Percentiles rank a stretch among this genome's conserved stretches.
Evolutionary conservation across 1,284 basidiomycete genomes (phyloP).

Genomic region (Dichomitus squalens): DNA sequence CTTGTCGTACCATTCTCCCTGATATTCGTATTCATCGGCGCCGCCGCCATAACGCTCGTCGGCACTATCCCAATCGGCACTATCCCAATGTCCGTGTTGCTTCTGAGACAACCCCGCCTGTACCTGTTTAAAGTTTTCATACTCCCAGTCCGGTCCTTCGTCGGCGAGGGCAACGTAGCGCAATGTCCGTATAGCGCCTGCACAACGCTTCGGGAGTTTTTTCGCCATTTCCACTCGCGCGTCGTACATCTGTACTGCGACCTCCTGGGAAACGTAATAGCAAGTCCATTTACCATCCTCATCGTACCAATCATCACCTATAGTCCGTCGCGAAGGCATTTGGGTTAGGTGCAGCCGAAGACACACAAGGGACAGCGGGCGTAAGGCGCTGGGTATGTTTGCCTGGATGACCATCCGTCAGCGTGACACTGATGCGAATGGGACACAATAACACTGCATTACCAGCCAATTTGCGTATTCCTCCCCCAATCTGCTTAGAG

Average conservation of each 20-base stretch:
- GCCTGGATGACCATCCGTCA: neutral
- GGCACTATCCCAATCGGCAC: neutral
- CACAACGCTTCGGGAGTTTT: neutral
- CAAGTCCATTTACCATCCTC: too few relatives aligned
- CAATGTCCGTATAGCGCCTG: neutral
- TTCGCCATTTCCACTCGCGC: too few relatives aligned
- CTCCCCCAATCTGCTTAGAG: neutral
- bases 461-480: constrained; percentile 8
- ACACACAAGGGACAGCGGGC: neutral
- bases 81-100: too few relatives aligned
- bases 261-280: neutral
- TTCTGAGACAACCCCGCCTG: too few relatives aligned
- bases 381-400: neutral
- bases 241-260: neutral
- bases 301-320: too few relatives aligned
- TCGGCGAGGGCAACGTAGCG: neutral
- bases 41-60: neutral
- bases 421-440: neutral
- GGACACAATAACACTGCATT: neutral
- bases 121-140: too few relatives aligned
- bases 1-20: neutral
- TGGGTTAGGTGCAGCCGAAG: neutral
- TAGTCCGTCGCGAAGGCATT: neutral
- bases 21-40: neutral
- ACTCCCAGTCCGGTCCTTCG: neutral